Conservation (phyloP, 345 rosid genomes). For the Xanthoceras sorbifolium region DNA sequence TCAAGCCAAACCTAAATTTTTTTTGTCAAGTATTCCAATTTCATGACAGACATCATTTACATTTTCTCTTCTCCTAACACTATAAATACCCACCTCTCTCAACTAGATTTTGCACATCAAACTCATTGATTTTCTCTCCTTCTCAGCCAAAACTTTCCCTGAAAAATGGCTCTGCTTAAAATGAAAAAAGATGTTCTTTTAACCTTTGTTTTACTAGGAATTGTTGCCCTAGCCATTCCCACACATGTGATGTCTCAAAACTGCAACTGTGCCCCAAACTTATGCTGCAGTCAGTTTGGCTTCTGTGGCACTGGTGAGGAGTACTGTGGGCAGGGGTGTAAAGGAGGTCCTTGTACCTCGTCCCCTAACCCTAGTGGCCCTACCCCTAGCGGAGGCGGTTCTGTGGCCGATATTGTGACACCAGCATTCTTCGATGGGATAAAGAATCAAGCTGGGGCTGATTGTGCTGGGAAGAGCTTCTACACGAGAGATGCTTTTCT, state of each 20-base stretch:
- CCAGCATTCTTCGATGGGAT: conserved; percentile 44
- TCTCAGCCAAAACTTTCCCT: background rate
- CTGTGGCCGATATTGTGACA: conserved; percentile 47
- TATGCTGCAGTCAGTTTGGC: conserved; percentile 54
- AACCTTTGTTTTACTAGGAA: conserved; percentile 1
- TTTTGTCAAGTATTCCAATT: too few species aligned
- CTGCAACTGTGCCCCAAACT: conserved; percentile 50
- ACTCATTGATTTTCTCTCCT: background rate
- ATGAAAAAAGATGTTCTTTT: background rate
- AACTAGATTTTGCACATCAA: background rate
- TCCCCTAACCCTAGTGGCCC: conserved; percentile 21
- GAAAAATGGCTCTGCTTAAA: conserved; percentile 9
- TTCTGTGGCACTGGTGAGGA: conserved; percentile 35
- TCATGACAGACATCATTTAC: background rate
- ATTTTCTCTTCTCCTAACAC: background rate
- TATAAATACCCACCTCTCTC: background rate
- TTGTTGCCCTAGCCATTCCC: conserved; percentile 12
- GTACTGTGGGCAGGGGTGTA: conserved; percentile 53
- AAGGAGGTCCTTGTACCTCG: conserved; percentile 43
- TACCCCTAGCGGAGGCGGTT: conserved; percentile 18
- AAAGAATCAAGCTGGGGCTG: conserved; percentile 28
- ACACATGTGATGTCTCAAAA: conserved; percentile 38
- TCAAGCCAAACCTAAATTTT: too few species aligned
- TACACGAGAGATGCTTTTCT: conserved; percentile 37
- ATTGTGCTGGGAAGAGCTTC: conserved; percentile 50